These are phyloP conservation scores for Termitomyces bulborhizus DNA, from an alignment of 768 basidiomycete species.

Conservation along the genomic window DNA sequence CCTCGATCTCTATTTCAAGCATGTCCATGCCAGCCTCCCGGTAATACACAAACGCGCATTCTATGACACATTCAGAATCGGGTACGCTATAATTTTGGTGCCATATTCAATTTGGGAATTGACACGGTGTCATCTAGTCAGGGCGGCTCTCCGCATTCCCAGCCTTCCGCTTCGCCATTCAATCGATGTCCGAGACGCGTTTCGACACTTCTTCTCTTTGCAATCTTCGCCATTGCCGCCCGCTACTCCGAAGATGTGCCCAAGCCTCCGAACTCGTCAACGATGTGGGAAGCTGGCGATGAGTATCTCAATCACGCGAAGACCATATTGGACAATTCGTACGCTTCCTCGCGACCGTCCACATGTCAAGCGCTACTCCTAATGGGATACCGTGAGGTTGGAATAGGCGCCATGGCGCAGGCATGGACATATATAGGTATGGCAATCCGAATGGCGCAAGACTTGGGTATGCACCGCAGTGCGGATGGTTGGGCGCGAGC, in stretches of 20 bases:
- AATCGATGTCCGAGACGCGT: constrained; percentile 39
- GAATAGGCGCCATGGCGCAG: constrained; percentile 84
- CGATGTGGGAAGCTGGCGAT: constrained; percentile 84
- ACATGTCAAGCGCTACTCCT: constrained; percentile 79
- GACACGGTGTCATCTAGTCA: constrained; percentile 17
- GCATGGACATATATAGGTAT: constrained; percentile 85
- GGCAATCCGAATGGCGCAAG: constrained; percentile 91
- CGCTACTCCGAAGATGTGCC: constrained; percentile 48
- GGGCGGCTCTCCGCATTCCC: constrained; percentile 13
- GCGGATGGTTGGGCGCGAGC: constrained; percentile 73
- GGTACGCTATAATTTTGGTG: constrained; percentile 20
- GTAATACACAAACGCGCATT: constrained; percentile 70
- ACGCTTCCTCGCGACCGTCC: constrained; percentile 64
- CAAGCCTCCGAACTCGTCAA: constrained; percentile 36
- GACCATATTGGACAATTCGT: constrained; percentile 54
- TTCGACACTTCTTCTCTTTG: constrained; percentile 64
- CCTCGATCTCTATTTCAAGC: constrained; percentile 71
- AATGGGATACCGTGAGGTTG: constrained; percentile 80
- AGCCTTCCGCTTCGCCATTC: constrained; percentile 26
- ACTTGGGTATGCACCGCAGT: constrained; percentile 75
- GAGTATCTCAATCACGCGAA: constrained; percentile 65
- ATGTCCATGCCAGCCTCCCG: constrained; percentile 77
- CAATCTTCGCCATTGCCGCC: constrained; percentile 81
- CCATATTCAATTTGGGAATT: neutral
- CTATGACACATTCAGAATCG: constrained; percentile 45